Evolutionary conservation across 2,329 filamentous ascomycete species (phyloP).

Genomic region (Berkeleyomyces rouxiae): DNA sequence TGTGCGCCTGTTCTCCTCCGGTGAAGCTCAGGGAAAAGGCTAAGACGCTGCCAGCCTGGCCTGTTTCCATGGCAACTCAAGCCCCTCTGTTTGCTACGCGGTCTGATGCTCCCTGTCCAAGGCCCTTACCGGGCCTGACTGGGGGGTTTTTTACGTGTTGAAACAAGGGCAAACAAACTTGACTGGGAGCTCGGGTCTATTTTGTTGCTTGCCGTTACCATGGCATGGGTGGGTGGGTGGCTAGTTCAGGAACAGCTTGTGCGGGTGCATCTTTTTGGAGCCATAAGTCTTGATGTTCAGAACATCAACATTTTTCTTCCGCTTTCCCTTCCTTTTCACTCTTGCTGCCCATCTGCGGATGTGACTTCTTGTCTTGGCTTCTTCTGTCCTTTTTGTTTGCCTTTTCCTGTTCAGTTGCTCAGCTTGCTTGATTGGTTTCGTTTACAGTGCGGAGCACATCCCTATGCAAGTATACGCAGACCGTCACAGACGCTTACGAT

Average conservation of each 20-base stretch:
- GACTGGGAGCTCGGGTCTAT: constrained; percentile 8
- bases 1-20: background rate
- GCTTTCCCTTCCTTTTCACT: background rate
- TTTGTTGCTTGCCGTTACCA: constrained; percentile 9
- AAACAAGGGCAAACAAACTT: constrained; percentile 11
- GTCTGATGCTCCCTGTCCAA: constrained; percentile 5
- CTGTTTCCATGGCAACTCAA: constrained; percentile 8
- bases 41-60: background rate
- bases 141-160: constrained; percentile 8
- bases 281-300: background rate
- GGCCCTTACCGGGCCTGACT: constrained; percentile 4
- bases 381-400: background rate
- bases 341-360: no score
- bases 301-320: background rate
- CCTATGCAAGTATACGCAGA: no score
- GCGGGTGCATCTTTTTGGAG: background rate
- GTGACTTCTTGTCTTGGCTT: background rate
- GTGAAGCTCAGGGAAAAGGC: background rate
- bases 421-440: background rate
- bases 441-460: background rate
- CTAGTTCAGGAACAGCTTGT: background rate
- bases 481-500: no score
- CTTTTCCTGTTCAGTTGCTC: background rate
- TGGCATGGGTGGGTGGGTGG: constrained; percentile 3
- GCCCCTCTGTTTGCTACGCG: constrained; percentile 9